Evolutionary conservation across 106 monocot genomes (phyloP).

Genomic region (Apostasia ramifera): DNA sequence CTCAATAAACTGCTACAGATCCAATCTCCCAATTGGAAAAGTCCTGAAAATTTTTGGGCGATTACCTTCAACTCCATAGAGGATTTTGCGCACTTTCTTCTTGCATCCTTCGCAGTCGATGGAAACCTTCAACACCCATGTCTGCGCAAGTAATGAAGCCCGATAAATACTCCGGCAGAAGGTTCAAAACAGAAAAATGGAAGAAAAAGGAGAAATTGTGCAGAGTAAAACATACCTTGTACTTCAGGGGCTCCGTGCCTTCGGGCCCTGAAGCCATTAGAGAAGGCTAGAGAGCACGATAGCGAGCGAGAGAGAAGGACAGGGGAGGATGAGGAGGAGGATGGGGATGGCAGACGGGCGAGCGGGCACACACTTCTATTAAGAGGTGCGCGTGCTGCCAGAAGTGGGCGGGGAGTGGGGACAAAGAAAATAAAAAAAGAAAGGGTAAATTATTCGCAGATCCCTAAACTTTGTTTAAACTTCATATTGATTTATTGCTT

Average conservation of each 20-base stretch:
- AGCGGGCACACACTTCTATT: no score
- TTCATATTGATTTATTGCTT: no score
- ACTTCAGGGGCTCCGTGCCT: conserved; percentile 5
- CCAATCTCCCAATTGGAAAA: not conserved
- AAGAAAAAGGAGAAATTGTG: not conserved
- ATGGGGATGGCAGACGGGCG: not conserved
- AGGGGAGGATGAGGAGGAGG: not conserved
- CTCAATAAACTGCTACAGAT: not conserved
- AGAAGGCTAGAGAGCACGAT: not conserved
- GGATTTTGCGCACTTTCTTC: conserved; percentile 20
- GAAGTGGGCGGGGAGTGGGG: no score
- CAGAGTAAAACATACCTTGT: conserved; percentile 1
- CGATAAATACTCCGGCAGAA: not conserved
- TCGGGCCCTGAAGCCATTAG: conserved; percentile 7
- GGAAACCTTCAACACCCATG: conserved; percentile 47
- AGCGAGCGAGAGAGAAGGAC: not conserved
- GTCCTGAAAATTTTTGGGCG: conserved; percentile 39
- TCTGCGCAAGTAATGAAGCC: conserved; percentile 15
- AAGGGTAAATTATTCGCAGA: no score
- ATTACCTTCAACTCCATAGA: conserved; percentile 51
- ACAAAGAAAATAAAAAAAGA: no score
- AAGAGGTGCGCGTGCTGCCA: no score
- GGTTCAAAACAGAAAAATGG: not conserved
- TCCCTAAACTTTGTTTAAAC: no score
- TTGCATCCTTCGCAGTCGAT: conserved; percentile 52